Evolutionary conservation across 148 eudicot species (phyloP).

Genomic region (Heliosperma pusillum): DNA sequence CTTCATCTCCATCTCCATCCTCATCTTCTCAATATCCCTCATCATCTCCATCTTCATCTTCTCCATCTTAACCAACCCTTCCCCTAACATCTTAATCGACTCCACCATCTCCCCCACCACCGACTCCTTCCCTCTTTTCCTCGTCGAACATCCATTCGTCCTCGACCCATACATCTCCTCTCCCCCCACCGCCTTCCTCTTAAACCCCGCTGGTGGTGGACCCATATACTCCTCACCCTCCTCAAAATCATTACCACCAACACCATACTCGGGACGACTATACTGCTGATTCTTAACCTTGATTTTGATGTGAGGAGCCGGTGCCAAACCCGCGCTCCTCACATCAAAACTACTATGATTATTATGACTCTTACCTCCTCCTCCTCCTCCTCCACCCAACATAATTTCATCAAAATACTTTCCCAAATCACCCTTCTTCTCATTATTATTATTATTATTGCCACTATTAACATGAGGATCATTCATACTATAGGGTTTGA

Average conservation of each 20-base stretch:
- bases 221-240: slow-evolving; percentile 16
- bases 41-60: slow-evolving; percentile 75
- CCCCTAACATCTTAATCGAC: slow-evolving; percentile 54
- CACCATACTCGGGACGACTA: neutral
- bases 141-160: slow-evolving; percentile 11
- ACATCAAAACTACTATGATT: slow-evolving; percentile 9
- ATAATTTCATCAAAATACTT: slow-evolving; percentile 30
- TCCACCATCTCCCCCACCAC: slow-evolving; percentile 49
- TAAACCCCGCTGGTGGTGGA: slow-evolving; percentile 2
- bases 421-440: slow-evolving; percentile 18
- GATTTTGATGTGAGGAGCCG: slow-evolving; percentile 20
- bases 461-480: slow-evolving; percentile 1
- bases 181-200: neutral
- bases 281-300: slow-evolving; percentile 17
- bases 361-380: neutral
- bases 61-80: slow-evolving; percentile 68
- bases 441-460: neutral
- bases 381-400: slow-evolving; percentile 18
- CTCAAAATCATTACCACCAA: neutral
- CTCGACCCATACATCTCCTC: neutral
- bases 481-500: neutral
- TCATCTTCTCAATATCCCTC: slow-evolving; percentile 50
- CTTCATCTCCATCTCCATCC: slow-evolving; percentile 83
- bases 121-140: slow-evolving; percentile 15
- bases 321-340: neutral